These are phyloP conservation scores for Ascochyta pisi DNA, from an alignment of 2,329 filamentous ascomycete species.

Conservation along the genomic window DNA sequence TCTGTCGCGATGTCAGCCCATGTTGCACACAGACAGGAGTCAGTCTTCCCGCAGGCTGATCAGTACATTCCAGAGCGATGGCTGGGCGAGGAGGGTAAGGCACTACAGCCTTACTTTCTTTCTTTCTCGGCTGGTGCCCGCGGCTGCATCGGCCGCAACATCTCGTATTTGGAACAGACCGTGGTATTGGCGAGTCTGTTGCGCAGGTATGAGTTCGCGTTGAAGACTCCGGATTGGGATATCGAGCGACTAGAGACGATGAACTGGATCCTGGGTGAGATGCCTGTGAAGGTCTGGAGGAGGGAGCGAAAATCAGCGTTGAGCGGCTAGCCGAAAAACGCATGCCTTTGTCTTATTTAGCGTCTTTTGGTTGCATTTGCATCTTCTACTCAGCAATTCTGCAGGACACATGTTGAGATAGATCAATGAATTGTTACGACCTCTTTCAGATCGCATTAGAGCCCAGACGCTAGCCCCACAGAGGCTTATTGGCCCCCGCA, in stretches of 20 bases:
- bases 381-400: constrained; percentile 1
- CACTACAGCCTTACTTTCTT: constrained; percentile 39
- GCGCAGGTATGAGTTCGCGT: constrained; percentile 49
- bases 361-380: background rate
- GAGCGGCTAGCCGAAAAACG: constrained; percentile 14
- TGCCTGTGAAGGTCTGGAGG: constrained; percentile 50
- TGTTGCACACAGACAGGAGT: constrained; percentile 51
- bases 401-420: background rate
- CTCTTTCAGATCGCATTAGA: background rate
- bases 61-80: constrained; percentile 47
- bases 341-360: background rate
- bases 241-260: constrained; percentile 46
- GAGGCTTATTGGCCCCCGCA: constrained; percentile 20
- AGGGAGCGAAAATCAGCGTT: constrained; percentile 27
- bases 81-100: constrained; percentile 44
- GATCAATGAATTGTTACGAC: background rate
- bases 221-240: constrained; percentile 46
- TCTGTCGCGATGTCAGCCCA: constrained; percentile 53
- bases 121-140: constrained; percentile 39
- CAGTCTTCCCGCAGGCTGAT: constrained; percentile 40
- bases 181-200: constrained; percentile 44
- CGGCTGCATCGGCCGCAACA: constrained; percentile 42
- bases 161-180: constrained; percentile 42
- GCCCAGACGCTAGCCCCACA: constrained; percentile 14
- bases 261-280: constrained; percentile 47